Conservation (phyloP, 176 grass and related monocot genomes). For the Aechmea fasciata region DNA sequence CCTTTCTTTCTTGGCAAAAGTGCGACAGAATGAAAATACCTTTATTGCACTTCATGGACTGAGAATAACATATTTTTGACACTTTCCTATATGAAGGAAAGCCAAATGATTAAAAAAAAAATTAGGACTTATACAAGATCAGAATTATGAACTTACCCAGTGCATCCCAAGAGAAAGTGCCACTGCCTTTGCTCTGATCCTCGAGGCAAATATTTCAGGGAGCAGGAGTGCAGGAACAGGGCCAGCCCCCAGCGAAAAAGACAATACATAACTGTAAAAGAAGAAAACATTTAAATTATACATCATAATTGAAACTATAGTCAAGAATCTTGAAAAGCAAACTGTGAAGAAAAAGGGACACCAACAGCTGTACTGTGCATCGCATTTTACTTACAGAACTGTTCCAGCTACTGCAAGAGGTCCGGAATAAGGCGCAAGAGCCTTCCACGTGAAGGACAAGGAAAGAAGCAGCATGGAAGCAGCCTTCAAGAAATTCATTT, state of each 20-base stretch:
- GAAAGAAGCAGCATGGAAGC: slow-evolving; percentile 85
- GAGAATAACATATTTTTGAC: no score
- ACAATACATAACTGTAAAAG: slow-evolving; percentile 73
- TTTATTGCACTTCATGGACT: no score
- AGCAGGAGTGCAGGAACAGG: slow-evolving; percentile 95
- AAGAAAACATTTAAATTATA: slow-evolving; percentile 22
- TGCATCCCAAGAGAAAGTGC: slow-evolving; percentile 97
- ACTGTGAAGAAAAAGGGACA: slow-evolving; percentile 2
- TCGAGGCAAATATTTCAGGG: slow-evolving; percentile 97
- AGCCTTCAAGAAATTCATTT: slow-evolving; percentile 37
- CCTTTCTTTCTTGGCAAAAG: no score
- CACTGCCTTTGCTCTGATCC: slow-evolving; percentile 98
- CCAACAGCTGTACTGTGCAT: slow-evolving; percentile 8
- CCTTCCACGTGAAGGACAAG: slow-evolving; percentile 83
- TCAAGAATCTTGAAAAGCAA: background rate
- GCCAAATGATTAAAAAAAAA: no score
- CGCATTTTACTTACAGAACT: slow-evolving; percentile 62
- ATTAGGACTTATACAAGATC: background rate
- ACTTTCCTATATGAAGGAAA: no score
- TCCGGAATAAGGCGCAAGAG: slow-evolving; percentile 82
- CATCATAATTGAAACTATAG: background rate
- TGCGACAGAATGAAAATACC: no score
- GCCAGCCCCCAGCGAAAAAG: slow-evolving; percentile 92
- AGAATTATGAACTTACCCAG: slow-evolving; percentile 57
- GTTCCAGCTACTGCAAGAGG: slow-evolving; percentile 84